Base-by-base conservation (phyloP, 805 yeast genomes). In the Candida sphagnicola region DNA sequence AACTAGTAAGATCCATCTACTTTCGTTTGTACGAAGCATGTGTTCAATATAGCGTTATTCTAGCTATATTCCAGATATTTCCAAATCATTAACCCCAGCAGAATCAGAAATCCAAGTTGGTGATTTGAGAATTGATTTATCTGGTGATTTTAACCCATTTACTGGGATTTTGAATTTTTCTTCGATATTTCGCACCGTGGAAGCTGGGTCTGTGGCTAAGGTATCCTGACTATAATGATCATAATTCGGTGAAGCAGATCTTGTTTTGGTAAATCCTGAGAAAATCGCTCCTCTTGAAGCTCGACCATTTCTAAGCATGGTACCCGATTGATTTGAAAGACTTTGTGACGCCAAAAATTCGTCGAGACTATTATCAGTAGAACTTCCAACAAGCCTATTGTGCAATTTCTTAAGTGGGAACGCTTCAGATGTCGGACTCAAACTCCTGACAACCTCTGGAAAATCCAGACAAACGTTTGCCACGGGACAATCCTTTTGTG, bases 381-480 rank as follows among this genome's bases (percentile, higher is more conserved):
- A 33, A 21, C 23, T 33, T 4, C 35, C 35, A 13, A 28, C 16
- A 23, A 33, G 28, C 17, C 35, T 28, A 23, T 33, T 33, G 15
- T 33, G 35, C 8, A 29, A 8, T 30, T 37, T 35, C 13, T 28
- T 15, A 12, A 24, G 24, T 12, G 34, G 34, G 14, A 28, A 36
- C 16, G 29, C 5, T 15, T 37, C 39, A 3, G 35, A n/a, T n/a
- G 35, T 24, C 11, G 39, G 38, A 14, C 38, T 35, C 21, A 35
- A 23, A 14, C 35, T 21, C 30, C 39, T 11, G 4, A 18, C 34
- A 13, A 5, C 5, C 15, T 24, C 28, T 4, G 30, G 12, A 10
- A 34, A 24, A 15, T 34, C 35, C 10, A 31, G 23, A 30, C 17
- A 30, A 23, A 19, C 18, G 8, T 14, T 28, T n/a, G 21, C 10